phyloP scores from a whole-genome alignment of 2,329 filamentous ascomycete species.

The Fusarium siculi region DNA sequence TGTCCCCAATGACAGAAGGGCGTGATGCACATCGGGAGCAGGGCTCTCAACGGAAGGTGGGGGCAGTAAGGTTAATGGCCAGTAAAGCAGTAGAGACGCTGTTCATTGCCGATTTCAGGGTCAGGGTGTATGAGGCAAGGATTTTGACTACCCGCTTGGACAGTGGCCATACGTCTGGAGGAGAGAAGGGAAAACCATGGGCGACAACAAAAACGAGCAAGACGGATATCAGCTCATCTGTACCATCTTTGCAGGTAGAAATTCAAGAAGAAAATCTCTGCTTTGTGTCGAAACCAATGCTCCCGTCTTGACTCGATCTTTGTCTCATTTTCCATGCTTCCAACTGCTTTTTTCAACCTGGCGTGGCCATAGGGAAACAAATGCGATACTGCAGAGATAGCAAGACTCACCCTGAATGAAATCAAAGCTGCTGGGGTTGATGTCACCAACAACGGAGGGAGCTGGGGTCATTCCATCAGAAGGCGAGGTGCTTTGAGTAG shows the following conservation, averaged over 20 bases:
- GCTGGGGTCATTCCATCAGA: conserved; percentile 54
- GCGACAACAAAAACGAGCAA: conserved; percentile 8
- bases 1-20: conserved; percentile 34
- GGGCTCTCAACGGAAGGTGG: conserved; percentile 32
- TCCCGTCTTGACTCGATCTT: neutral
- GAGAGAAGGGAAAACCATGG: conserved; percentile 6
- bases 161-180: conserved; percentile 12
- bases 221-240: neutral
- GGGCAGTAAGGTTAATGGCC: conserved; percentile 13
- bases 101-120: conserved; percentile 22
- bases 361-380: neutral
- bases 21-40: conserved; percentile 29
- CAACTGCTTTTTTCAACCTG: neutral
- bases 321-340: neutral
- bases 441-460: conserved; percentile 57
- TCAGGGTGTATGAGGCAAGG: conserved; percentile 20
- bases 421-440: conserved; percentile 56
- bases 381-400: neutral
- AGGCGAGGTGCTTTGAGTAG: conserved; percentile 47
- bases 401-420: conserved; percentile 61
- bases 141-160: conserved; percentile 37
- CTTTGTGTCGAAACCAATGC: neutral
- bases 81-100: conserved; percentile 22
- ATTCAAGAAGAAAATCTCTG: conserved; percentile 1
- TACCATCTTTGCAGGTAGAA: neutral